Conservation (phyloP, 2,329 filamentous ascomycete species). For the Neonectria coccinea region DNA sequence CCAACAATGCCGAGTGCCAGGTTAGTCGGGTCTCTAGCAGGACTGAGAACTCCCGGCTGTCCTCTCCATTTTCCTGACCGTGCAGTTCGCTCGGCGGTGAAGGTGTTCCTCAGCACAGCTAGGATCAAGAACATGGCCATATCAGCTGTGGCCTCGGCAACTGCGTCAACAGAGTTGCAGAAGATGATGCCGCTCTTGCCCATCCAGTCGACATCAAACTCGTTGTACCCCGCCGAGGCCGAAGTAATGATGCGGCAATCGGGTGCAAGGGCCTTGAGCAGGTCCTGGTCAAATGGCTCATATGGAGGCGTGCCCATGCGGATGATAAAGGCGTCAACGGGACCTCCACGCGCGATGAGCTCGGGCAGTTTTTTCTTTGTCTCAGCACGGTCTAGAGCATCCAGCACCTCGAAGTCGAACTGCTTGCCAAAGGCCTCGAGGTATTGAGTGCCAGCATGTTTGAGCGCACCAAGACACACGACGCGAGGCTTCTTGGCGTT, state of each 20-base stretch:
- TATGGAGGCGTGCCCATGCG: slow-evolving; percentile 62
- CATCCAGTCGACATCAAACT: slow-evolving; percentile 59
- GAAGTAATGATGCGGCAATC: slow-evolving; percentile 58
- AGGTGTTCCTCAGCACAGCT: slow-evolving; percentile 57
- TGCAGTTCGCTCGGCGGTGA: slow-evolving; percentile 51
- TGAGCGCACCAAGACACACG: slow-evolving; percentile 54
- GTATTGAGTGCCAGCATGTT: slow-evolving; percentile 53
- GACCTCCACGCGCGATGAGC: slow-evolving; percentile 49
- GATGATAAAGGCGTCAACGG: slow-evolving; percentile 60
- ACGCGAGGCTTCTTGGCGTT: slow-evolving; percentile 51
- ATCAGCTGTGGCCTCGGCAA: slow-evolving; percentile 62
- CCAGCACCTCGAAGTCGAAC: slow-evolving; percentile 52
- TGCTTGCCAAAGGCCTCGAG: slow-evolving; percentile 51
- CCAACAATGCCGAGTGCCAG: slow-evolving; percentile 59
- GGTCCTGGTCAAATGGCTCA: slow-evolving; percentile 60
- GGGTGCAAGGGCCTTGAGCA: slow-evolving; percentile 54
- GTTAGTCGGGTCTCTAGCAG: slow-evolving; percentile 54
- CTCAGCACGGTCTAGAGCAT: slow-evolving; percentile 51
- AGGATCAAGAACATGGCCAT: slow-evolving; percentile 54
- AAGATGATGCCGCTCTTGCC: slow-evolving; percentile 60
- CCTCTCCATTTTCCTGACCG: slow-evolving; percentile 52
- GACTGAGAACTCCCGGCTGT: slow-evolving; percentile 40
- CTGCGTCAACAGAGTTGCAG: slow-evolving; percentile 65
- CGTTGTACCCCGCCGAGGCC: slow-evolving; percentile 60
- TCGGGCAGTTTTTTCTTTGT: slow-evolving; percentile 51